These are phyloP conservation scores for Oryza punctata DNA, from an alignment of 176 grass and related monocot species.

Conservation along the genomic window DNA sequence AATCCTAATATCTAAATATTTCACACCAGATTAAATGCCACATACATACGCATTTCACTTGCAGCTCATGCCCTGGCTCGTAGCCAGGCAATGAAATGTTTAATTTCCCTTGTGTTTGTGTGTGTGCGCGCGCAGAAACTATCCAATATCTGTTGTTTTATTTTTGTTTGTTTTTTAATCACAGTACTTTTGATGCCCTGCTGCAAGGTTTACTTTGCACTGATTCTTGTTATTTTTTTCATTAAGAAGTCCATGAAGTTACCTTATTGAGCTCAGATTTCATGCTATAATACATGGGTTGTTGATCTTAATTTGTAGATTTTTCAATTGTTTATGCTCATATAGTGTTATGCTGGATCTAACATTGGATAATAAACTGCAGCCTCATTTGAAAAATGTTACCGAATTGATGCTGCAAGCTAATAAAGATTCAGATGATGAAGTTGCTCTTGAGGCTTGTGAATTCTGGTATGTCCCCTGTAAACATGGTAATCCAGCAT, in stretches of 20 bases:
- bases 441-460: slow-evolving; percentile 92
- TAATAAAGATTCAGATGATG: slow-evolving; percentile 92
- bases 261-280: neutral
- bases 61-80: slow-evolving; percentile 3
- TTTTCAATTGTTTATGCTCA: slow-evolving; percentile 22
- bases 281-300: neutral
- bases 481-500: neutral
- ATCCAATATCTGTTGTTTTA: neutral
- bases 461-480: slow-evolving; percentile 82
- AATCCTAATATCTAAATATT: neutral
- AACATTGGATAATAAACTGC: slow-evolving; percentile 42
- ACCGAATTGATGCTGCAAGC: slow-evolving; percentile 90
- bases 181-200: neutral
- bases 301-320: neutral
- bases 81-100: neutral
- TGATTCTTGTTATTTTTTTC: neutral
- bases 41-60: neutral
- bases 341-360: slow-evolving; percentile 30
- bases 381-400: slow-evolving; percentile 92
- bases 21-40: neutral
- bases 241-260: neutral
- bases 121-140: neutral
- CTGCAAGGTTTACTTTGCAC: neutral
- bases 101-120: neutral
- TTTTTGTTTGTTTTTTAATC: neutral